phyloP scores from a whole-genome alignment of 345 rosid genomes.

The Jatropha curcas region DNA sequence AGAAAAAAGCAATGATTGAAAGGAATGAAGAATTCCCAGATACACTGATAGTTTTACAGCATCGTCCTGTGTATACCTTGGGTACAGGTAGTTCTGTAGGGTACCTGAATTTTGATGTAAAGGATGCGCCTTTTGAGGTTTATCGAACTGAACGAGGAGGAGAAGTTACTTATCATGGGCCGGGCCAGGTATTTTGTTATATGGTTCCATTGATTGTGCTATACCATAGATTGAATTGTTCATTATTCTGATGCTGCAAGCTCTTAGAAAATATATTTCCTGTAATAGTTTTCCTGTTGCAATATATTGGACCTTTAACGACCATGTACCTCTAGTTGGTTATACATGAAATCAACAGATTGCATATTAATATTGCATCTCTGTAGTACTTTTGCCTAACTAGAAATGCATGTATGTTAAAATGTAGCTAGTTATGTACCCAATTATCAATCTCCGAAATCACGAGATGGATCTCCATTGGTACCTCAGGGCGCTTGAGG shows the following conservation, averaged over 20 bases:
- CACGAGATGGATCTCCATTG: slow-evolving; percentile 96
- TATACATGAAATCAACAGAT: background rate
- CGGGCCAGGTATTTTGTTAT: slow-evolving; percentile 69
- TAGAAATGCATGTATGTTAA: slow-evolving; percentile 9
- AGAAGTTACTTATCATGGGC: slow-evolving; percentile 90
- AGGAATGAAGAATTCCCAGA: slow-evolving; percentile 61
- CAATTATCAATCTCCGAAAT: slow-evolving; percentile 77
- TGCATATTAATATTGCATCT: background rate
- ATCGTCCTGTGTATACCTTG: slow-evolving; percentile 72
- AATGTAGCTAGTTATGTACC: slow-evolving; percentile 83
- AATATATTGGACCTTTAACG: no score
- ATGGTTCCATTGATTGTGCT: no score
- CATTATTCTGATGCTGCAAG: no score
- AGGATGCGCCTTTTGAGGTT: slow-evolving; percentile 67
- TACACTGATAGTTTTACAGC: slow-evolving; percentile 66
- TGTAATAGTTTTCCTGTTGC: background rate
- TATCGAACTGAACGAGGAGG: slow-evolving; percentile 87
- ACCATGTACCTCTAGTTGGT: background rate
- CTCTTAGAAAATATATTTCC: background rate
- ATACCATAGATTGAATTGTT: background rate
- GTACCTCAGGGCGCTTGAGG: slow-evolving; percentile 91
- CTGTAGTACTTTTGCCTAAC: slow-evolving; percentile 20
- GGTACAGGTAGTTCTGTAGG: slow-evolving; percentile 62
- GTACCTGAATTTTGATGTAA: slow-evolving; percentile 56
- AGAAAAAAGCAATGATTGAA: slow-evolving; percentile 57